A percentile compares a stretch with the other conserved stretches of the same genome.
Evolutionary conservation across 2,329 filamentous ascomycete genomes (phyloP).

Genomic region (Diaporthe destruens): DNA sequence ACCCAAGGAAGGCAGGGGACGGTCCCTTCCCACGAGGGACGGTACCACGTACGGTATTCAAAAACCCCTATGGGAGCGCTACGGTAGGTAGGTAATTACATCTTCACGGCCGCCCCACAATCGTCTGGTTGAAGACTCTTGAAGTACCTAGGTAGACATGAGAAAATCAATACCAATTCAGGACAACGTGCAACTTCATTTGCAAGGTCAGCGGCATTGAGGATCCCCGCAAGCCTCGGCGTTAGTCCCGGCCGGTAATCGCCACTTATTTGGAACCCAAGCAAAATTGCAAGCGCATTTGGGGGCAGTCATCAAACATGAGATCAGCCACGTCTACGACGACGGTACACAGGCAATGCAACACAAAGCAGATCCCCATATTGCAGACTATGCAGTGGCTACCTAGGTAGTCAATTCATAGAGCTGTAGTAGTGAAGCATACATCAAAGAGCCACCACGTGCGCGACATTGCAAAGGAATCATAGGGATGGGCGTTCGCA

Average conservation of each 20-base stretch:
- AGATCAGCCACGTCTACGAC: too few relatives aligned
- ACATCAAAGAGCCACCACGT: not conserved
- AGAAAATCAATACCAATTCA: not conserved
- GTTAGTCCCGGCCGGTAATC: not conserved
- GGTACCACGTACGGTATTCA: too few relatives aligned
- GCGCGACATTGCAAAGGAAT: not conserved
- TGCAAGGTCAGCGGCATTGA: not conserved
- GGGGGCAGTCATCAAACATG: not conserved
- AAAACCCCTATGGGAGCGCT: too few relatives aligned
- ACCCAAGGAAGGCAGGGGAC: too few relatives aligned
- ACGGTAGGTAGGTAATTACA: too few relatives aligned
- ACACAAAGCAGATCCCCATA: not conserved
- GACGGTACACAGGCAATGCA: too few relatives aligned
- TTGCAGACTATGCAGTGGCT: not conserved
- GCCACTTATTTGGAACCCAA: not conserved
- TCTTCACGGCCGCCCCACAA: not conserved
- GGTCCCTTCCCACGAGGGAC: too few relatives aligned
- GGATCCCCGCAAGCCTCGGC: not conserved
- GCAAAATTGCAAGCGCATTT: not conserved
- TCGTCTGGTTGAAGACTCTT: not conserved
- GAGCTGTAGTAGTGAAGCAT: not conserved
- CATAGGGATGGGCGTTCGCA: not conserved
- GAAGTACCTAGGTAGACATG: not conserved
- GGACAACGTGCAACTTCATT: not conserved
- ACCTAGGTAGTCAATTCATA: not conserved